A percentile compares a stretch with the other conserved stretches of the same genome.
Evolutionary conservation across 176 grass and related monocot genomes (phyloP).

Genomic region (Juncus inflexus): DNA sequence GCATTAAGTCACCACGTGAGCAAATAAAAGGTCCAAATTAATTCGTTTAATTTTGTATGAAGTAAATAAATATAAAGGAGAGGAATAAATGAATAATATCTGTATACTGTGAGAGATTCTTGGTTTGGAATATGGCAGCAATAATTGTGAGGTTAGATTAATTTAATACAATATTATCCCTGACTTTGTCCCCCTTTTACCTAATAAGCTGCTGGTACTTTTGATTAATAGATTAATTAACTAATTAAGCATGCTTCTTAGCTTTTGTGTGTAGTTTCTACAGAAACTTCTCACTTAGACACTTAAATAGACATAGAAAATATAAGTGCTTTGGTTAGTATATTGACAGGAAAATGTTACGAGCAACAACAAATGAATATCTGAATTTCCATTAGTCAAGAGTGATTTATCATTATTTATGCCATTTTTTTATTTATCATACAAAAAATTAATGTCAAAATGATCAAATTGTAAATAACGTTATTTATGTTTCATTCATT

Average conservation of each 20-base stretch:
- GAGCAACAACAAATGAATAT: too few relatives aligned
- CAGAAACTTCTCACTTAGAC: conserved; percentile 12
- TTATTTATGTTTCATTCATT: too few relatives aligned
- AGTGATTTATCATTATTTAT: not conserved
- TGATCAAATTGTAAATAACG: too few relatives aligned
- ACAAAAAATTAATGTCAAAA: not conserved
- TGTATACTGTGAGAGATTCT: conserved; percentile 16
- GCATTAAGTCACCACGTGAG: conserved; percentile 16
- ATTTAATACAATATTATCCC: conserved; percentile 15
- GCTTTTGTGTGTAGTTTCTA: conserved; percentile 23
- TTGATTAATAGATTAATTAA: not conserved
- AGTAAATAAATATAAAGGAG: too few relatives aligned
- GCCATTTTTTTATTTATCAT: not conserved
- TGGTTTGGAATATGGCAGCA: conserved; percentile 15
- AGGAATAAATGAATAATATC: conserved; percentile 22
- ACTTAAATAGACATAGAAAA: not conserved
- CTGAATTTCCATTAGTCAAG: too few relatives aligned
- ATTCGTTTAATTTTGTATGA: too few relatives aligned
- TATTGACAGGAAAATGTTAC: too few relatives aligned
- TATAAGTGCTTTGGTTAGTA: too few relatives aligned
- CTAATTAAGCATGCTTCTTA: conserved; percentile 27
- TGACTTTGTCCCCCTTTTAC: conserved; percentile 11
- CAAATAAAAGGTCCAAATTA: conserved; percentile 23
- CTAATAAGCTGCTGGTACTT: not conserved
- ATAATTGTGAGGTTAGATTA: conserved; percentile 19